Base-by-base conservation (phyloP, 768 basidiomycete genomes). In the Paxillus ammoniavirescens region DNA sequence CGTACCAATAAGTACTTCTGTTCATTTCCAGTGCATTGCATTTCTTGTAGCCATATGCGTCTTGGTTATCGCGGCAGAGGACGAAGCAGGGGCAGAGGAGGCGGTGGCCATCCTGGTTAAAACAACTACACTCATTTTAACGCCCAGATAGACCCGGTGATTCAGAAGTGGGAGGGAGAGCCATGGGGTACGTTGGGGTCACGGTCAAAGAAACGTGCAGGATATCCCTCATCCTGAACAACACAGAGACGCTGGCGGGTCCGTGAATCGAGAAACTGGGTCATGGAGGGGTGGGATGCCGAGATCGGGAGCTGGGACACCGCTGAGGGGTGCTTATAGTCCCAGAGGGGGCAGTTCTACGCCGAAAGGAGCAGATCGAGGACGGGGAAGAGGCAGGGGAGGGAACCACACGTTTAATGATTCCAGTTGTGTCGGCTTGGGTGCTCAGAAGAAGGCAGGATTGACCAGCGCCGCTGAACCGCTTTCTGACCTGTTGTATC, bases 401-500 rank as follows among this genome's bases (percentile, higher is more conserved):
- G 65, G 9, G 68, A 64, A 13, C 3, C 9, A 31, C 31, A 8
- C 5, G 21, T 44, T 43, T n/a, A 6, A 31, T 9, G 1, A 42
- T 8, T 8, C 57, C n/a, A 51, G 49, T n/a, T 49, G 57, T 37
- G 13, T 47, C 14, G 53, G 55, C 31, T 38, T 54, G 30, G 52
- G 52, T 9, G 37, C 43, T 14, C 9, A 35, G 12, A 43, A 35
- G n/a, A 23, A 36, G 9, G 40, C 44, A 42, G 30, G 35, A 36
- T 28, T 55, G 21, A 41, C 2, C 28, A 46, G 50, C 18, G 14
- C n/a, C 8, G 6, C 55, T 43, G 51, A 50, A 2, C 73, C 84
- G 4, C 70, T 87, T 15, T 87, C 86, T 1, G 76, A 73, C 21
- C 61, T 85, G 41, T 71, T 88, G 8, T 75, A 80, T 54, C 69